phyloP scores from a whole-genome alignment of 352 stramenopile species.

The Detonula confervacea region DNA sequence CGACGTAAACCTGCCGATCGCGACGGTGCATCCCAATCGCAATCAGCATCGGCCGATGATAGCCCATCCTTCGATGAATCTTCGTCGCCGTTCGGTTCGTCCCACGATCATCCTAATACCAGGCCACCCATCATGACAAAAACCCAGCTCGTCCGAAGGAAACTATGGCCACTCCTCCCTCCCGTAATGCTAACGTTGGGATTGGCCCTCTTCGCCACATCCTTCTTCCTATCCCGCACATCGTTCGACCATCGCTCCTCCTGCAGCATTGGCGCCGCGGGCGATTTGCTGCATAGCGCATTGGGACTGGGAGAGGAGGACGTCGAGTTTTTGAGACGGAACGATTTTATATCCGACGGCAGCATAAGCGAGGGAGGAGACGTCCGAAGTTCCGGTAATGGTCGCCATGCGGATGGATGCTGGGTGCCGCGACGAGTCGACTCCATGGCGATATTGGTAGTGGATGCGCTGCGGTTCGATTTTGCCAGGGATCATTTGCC shows the following conservation, averaged over 20 bases:
- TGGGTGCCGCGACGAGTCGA: conserved; percentile 74
- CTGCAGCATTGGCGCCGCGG: conserved; percentile 57
- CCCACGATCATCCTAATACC: too few relatives aligned
- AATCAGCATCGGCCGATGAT: too few relatives aligned
- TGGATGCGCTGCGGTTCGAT: conserved; percentile 97
- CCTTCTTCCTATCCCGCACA: conserved; percentile 80
- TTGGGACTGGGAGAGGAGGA: conserved; percentile 56
- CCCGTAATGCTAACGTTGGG: conserved; percentile 42
- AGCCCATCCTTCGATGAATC: too few relatives aligned
- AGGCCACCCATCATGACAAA: too few relatives aligned
- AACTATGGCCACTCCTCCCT: neutral
- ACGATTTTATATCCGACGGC: conserved; percentile 24
- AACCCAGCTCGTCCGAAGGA: too few relatives aligned
- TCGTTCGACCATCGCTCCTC: conserved; percentile 59
- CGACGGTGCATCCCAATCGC: neutral
- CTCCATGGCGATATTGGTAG: conserved; percentile 92
- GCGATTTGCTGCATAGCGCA: conserved; percentile 41
- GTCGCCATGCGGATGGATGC: conserved; percentile 55
- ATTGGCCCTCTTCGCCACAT: conserved; percentile 73
- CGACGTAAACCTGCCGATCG: neutral
- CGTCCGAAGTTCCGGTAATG: neutral
- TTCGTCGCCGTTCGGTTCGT: too few relatives aligned
- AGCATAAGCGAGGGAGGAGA: too few relatives aligned
- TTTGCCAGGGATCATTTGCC: conserved; percentile 87
- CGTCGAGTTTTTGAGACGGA: conserved; percentile 28